phyloP scores from a whole-genome alignment of 2,329 filamentous ascomycete genomes.

The Malbranchea zuffiana region DNA sequence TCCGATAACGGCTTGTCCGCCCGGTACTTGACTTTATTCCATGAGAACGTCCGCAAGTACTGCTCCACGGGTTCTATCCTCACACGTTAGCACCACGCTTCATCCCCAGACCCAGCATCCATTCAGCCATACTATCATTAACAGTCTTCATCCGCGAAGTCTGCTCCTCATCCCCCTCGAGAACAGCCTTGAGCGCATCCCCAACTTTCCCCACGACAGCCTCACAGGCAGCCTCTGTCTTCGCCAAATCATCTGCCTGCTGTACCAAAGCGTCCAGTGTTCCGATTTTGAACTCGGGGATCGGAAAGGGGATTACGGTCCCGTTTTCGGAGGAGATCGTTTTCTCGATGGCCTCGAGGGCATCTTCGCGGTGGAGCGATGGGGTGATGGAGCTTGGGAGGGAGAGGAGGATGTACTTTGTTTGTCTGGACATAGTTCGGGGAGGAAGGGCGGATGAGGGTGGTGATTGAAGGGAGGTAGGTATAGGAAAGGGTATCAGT shows the following conservation, averaged over 20 bases:
- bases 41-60: conserved; percentile 78
- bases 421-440: conserved; percentile 32
- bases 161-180: conserved; percentile 76
- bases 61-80: conserved; percentile 79
- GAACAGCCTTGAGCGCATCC: conserved; percentile 69
- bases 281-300: conserved; percentile 95
- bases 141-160: conserved; percentile 80
- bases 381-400: conserved; percentile 79
- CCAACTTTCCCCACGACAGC: conserved; percentile 77
- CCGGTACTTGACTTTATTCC: conserved; percentile 97
- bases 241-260: conserved; percentile 87
- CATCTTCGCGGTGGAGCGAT: conserved; percentile 68
- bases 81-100: conserved; percentile 6
- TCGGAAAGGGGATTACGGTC: conserved; percentile 62
- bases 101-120: background rate
- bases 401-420: conserved; percentile 77
- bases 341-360: conserved; percentile 61
- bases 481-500: conserved; percentile 1
- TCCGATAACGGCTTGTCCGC: conserved; percentile 82
- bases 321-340: conserved; percentile 66
- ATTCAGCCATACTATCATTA: conserved; percentile 63
- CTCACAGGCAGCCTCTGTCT: conserved; percentile 71
- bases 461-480: too few relatives aligned
- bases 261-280: conserved; percentile 90
- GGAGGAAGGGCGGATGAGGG: background rate